phyloP scores from a whole-genome alignment of 1,284 basidiomycete species.

The Lentinula novae-zelandiae region DNA sequence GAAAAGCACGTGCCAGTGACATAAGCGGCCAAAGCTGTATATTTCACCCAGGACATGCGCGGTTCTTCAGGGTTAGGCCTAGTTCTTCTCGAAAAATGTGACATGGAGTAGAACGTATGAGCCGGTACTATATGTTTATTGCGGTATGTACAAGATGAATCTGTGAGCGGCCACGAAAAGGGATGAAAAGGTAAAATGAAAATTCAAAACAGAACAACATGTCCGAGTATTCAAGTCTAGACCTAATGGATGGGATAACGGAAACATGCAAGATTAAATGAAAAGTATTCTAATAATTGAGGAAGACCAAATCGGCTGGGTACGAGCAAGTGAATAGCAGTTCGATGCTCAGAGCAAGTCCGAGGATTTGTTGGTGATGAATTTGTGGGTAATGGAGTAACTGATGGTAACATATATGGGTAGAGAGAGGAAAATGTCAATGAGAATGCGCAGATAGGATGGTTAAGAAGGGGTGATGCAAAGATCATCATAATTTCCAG shows the following conservation, averaged over 20 bases:
- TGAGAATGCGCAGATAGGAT: background rate
- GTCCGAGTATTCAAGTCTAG: constrained; percentile 3
- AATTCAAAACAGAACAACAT: background rate
- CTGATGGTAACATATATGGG: background rate
- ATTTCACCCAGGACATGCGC: background rate
- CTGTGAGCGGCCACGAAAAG: background rate
- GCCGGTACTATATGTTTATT: background rate
- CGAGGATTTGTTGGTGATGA: background rate
- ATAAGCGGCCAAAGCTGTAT: background rate
- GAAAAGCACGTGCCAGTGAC: background rate
- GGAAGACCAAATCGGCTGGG: background rate
- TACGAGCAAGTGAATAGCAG: background rate
- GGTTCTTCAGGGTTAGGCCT: too few relatives aligned
- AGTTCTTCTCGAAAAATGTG: background rate
- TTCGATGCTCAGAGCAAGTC: background rate
- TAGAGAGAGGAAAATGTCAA: background rate
- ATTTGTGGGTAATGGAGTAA: background rate
- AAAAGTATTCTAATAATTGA: background rate
- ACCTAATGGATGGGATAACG: background rate
- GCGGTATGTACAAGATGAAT: constrained; percentile 3
- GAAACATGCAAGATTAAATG: constrained; percentile 6
- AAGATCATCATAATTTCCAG: background rate
- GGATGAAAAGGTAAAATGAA: background rate
- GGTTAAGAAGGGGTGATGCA: background rate
- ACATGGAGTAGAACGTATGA: background rate